Evolutionary conservation across 1,284 basidiomycete species (phyloP).

Genomic region (Cryptococcus amylolentus): DNA sequence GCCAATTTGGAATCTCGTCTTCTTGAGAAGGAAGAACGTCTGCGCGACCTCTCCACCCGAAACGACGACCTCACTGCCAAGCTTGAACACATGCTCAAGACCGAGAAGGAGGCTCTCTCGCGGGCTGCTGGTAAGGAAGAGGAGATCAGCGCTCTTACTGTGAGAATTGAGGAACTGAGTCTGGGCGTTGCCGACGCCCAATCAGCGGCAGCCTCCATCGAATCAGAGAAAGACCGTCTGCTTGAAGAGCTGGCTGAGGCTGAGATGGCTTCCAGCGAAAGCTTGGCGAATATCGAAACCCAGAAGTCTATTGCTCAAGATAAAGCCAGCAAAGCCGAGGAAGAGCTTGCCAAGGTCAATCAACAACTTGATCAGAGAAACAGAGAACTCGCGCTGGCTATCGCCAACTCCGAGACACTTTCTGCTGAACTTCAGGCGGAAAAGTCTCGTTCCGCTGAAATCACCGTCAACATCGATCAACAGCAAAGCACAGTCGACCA

Average conservation of each 20-base stretch:
- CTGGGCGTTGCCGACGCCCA: slow-evolving; percentile 1
- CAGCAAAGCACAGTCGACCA: background rate
- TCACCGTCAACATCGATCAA: background rate
- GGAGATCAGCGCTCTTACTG: background rate
- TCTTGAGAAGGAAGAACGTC: slow-evolving; percentile 9
- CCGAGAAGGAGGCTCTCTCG: background rate
- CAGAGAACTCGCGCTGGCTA: background rate
- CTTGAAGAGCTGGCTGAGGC: slow-evolving; percentile 11
- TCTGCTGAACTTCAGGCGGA: background rate
- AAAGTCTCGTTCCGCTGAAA: background rate
- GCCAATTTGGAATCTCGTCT: slow-evolving; percentile 10
- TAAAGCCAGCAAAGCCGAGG: background rate
- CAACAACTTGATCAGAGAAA: background rate
- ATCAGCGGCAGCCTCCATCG: background rate
- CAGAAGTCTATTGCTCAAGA: slow-evolving; percentile 1
- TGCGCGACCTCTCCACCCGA: slow-evolving; percentile 6
- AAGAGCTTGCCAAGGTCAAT: background rate
- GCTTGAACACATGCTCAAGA: slow-evolving; percentile 2
- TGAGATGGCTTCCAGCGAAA: slow-evolving; percentile 11
- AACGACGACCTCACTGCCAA: slow-evolving; percentile 6
- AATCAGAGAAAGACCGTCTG: slow-evolving; percentile 11
- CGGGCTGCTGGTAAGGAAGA: slow-evolving; percentile 4
- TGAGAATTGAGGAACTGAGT: slow-evolving; percentile 2
- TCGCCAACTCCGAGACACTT: background rate
- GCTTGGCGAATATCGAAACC: slow-evolving; percentile 7